These are phyloP conservation scores for Lentinula boryana DNA, from an alignment of 768 basidiomycete genomes.

Conservation along the genomic window DNA sequence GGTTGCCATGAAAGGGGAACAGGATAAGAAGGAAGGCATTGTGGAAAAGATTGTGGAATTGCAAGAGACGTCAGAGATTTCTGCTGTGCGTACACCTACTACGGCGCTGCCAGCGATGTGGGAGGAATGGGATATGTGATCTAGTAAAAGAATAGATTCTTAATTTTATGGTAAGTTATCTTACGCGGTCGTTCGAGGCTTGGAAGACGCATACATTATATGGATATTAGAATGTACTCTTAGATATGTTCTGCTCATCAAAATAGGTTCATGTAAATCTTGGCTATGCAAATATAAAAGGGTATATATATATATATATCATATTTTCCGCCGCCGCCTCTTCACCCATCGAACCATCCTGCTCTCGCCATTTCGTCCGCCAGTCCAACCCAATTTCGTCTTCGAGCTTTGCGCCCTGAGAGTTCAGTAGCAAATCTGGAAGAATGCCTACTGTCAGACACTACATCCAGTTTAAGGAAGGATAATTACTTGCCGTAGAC, in stretches of 20 bases:
- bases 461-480: neutral
- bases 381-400: constrained; percentile 59
- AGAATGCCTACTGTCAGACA: neutral
- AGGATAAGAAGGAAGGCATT: constrained; percentile 45
- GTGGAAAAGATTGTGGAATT: constrained; percentile 66
- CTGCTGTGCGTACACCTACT: constrained; percentile 23
- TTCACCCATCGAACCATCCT: constrained; percentile 62
- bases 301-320: too few species aligned
- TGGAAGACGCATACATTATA: too few species aligned
- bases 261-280: too few species aligned
- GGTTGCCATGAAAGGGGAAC: constrained; percentile 56
- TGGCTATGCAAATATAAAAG: too few species aligned
- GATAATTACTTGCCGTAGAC: constrained; percentile 50
- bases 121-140: constrained; percentile 73
- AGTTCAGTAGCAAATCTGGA: constrained; percentile 79
- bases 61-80: constrained; percentile 59
- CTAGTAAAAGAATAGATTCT: neutral
- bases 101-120: constrained; percentile 35
- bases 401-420: constrained; percentile 67
- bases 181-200: too few species aligned
- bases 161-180: neutral
- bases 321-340: neutral
- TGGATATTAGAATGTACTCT: too few species aligned
- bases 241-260: too few species aligned
- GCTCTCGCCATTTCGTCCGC: constrained; percentile 68